Conservation (phyloP, 495 filamentous ascomycete species). For the Trichodelitschia bisporula region DNA sequence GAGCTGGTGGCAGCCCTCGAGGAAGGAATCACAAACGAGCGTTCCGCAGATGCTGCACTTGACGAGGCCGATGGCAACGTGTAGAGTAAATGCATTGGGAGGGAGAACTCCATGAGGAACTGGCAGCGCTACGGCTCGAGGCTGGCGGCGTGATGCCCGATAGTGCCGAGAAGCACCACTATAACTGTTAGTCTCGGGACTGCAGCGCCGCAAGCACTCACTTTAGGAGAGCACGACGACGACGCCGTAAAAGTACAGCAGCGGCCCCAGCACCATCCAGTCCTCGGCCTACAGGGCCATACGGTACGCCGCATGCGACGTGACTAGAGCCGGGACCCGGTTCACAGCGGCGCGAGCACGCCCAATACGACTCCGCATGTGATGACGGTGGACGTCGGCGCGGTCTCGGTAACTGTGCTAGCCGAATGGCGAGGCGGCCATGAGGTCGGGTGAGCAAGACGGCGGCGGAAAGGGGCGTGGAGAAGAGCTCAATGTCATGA, state of each 20-base stretch:
- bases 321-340: background rate
- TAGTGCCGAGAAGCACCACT: background rate
- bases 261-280: background rate
- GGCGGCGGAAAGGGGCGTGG: no score
- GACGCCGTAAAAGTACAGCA: no score
- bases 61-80: background rate
- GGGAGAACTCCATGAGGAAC: background rate
- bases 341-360: background rate
- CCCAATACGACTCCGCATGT: background rate
- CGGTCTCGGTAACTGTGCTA: no score
- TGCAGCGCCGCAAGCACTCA: background rate
- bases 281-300: background rate
- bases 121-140: background rate
- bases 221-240: background rate
- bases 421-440: no score
- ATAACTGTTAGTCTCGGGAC: background rate
- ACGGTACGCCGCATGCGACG: background rate
- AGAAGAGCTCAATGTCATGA: no score
- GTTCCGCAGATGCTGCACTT: background rate
- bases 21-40: background rate
- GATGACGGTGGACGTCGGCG: background rate
- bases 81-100: background rate
- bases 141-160: background rate
- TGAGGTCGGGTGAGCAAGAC: no score
- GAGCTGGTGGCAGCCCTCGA: background rate